Evolutionary conservation across 2,329 filamentous ascomycete genomes (phyloP), one percentile per base, ranked within the genome.

Genomic region (Stylonectria norvegica): DNA sequence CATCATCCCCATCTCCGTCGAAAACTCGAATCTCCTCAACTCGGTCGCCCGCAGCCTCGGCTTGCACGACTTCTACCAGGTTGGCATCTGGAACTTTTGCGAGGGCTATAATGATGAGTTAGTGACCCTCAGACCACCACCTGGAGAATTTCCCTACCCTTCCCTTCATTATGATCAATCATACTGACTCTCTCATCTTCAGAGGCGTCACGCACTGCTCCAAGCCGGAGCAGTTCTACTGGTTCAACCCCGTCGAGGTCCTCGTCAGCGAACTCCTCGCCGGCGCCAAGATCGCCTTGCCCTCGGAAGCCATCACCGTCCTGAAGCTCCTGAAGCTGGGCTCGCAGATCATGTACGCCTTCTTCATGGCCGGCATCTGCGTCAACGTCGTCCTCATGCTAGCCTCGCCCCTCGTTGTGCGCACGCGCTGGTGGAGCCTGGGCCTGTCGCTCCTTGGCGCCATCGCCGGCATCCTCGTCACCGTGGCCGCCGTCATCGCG

Each of bases 51-150:
- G 87, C 36, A 87, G 85, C 16, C 72, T 96, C 38, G 91, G 90
- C 20, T 74, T 96, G 34, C 89, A 95, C 62, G 91, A 96, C 65
- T 96, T 95, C 67, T 96, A 96, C 65, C 86, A 89, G 56, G 86
- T 95, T 19, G 90, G 90, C 5, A 68, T 96, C 28, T 97, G 91
- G 91, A 85, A 83, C 44, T 95, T 85, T 63, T 97, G 91, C 65
- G 87, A 95, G 63, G 90, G 90, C 15, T 94, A 90, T 64, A 71
- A 79, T 40, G 74, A 78, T 53, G 72, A 83, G 65, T 78, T 60
- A 39, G 72, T 61, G 12, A 5, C 16, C 17, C 16, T n/a, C 4
- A 27, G 36, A 18, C 18, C 19, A 36, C 15, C 5, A 30, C n/a
- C 18, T 23, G 10, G 29, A 6, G 14, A 20, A 37, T 10, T 20